Evolutionary conservation across 1,284 basidiomycete species (phyloP), one percentile per base, ranked within the genome.

Genomic region (Heliocybe sulcata): DNA sequence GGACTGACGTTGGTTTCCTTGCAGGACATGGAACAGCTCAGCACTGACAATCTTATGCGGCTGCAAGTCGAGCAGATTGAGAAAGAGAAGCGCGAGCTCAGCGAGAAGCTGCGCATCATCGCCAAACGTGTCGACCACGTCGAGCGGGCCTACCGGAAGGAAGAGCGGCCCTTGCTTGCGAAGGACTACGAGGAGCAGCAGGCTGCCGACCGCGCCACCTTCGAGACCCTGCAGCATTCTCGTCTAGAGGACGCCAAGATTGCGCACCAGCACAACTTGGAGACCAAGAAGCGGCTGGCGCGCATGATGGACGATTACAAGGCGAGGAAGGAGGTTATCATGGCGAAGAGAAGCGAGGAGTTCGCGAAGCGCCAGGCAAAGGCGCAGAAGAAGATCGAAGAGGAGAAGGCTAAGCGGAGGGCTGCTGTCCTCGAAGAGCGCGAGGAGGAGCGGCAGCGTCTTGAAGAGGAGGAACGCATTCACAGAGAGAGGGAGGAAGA

Each of bases 121-220:
- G 72, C 87, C 56, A 98, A 98, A 74, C 90, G 94, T 29, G 85
- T 98, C 64, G 96, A 99, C 67, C 95, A 99, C 72, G 71, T 92
- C 66, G 96, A 99, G 75, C 92, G 97, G 60, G 95, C 96, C 0
- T 93, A 90, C 76, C 89, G 96, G 61, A 93, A 94, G 72, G 94
- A 95, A 59, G 97, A 98, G 70, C 83, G 87, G 11, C 90, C 94
- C 0, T 77, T 98, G 16, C 81, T 98, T 45, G 80, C 80, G 1
- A 76, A 90, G 61, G 96, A 98, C 71, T 99, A 98, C 68, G 89
- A 91, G 58, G 70, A 78, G 1, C 96, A 99, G 69, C 92, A 95
- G 68, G 77, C 77, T 45, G 77, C 79, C 49, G 94, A 97, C 72
- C 80, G 79, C 22, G 73, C 78, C 51, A 83, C 84, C 1, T 91